phyloP scores from a whole-genome alignment of 441 rosid species.

The Croton setiger region DNA sequence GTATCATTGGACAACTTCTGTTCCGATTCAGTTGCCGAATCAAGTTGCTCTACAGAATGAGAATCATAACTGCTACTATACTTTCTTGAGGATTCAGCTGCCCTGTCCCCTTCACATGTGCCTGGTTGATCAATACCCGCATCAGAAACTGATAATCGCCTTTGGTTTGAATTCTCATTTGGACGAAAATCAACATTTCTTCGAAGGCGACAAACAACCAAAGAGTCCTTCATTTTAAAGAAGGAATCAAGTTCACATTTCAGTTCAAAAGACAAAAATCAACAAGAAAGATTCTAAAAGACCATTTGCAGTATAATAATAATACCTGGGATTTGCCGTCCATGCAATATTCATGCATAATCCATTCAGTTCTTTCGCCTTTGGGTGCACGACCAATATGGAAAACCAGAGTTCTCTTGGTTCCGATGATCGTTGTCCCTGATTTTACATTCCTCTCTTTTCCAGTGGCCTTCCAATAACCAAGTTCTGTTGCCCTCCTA shows the following conservation, averaged over 20 bases:
- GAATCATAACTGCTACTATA: slow-evolving; percentile 43
- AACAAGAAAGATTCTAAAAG: too few species aligned
- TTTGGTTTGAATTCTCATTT: slow-evolving; percentile 22
- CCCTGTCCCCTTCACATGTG: slow-evolving; percentile 34
- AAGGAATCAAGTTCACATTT: too few species aligned
- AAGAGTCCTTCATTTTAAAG: slow-evolving; percentile 65
- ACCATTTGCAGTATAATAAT: neutral
- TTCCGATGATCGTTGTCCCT: slow-evolving; percentile 55
- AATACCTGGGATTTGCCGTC: slow-evolving; percentile 51
- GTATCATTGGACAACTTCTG: slow-evolving; percentile 30
- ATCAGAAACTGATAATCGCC: slow-evolving; percentile 20
- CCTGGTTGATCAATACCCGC: slow-evolving; percentile 28
- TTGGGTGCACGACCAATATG: slow-evolving; percentile 87
- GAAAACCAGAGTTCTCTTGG: slow-evolving; percentile 82
- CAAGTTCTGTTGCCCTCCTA: slow-evolving; percentile 70
- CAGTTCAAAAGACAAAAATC: slow-evolving; percentile 6
- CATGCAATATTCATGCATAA: slow-evolving; percentile 81
- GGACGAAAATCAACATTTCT: slow-evolving; percentile 46
- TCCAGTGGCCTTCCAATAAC: slow-evolving; percentile 95
- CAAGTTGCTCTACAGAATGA: slow-evolving; percentile 43
- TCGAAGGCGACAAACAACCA: slow-evolving; percentile 73
- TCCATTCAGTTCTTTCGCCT: slow-evolving; percentile 93
- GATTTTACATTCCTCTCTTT: slow-evolving; percentile 79
- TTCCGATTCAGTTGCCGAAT: slow-evolving; percentile 50
- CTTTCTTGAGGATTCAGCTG: slow-evolving; percentile 37